These are phyloP conservation scores for Pseudogymnoascus verrucosus DNA, from an alignment of 2,329 filamentous ascomycete genomes.

Conservation along the genomic window DNA sequence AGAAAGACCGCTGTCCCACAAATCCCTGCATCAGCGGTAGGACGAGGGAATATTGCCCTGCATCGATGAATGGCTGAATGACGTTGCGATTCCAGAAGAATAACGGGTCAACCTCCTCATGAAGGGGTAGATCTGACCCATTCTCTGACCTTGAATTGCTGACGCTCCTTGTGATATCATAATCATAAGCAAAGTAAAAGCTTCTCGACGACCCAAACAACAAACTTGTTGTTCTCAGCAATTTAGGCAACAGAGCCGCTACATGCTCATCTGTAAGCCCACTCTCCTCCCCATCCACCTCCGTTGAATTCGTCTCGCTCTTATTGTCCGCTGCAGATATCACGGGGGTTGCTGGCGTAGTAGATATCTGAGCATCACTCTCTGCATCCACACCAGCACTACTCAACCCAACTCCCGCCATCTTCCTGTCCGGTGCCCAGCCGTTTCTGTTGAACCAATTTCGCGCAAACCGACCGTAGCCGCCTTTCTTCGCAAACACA, in stretches of 20 bases:
- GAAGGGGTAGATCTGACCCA: constrained; percentile 50
- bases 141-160: constrained; percentile 33
- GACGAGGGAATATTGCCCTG: constrained; percentile 61
- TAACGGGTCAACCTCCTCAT: constrained; percentile 63
- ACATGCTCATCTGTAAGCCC: neutral
- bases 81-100: constrained; percentile 92
- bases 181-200: constrained; percentile 93
- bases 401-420: neutral
- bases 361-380: neutral
- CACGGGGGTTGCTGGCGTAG: neutral
- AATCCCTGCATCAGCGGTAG: constrained; percentile 91
- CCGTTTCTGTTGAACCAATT: constrained; percentile 85
- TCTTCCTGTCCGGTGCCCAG: constrained; percentile 51
- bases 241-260: constrained; percentile 61
- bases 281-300: neutral
- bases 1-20: constrained; percentile 76
- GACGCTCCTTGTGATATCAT: constrained; percentile 72
- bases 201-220: constrained; percentile 75
- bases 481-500: constrained; percentile 73
- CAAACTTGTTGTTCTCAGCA: constrained; percentile 75
- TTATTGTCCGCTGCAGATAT: neutral
- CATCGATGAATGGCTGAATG: constrained; percentile 62
- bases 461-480: constrained; percentile 82
- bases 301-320: neutral
- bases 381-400: constrained; percentile 6